Conservation (phyloP, 805 yeast genomes). For the Yarrowia yakushimensis region DNA sequence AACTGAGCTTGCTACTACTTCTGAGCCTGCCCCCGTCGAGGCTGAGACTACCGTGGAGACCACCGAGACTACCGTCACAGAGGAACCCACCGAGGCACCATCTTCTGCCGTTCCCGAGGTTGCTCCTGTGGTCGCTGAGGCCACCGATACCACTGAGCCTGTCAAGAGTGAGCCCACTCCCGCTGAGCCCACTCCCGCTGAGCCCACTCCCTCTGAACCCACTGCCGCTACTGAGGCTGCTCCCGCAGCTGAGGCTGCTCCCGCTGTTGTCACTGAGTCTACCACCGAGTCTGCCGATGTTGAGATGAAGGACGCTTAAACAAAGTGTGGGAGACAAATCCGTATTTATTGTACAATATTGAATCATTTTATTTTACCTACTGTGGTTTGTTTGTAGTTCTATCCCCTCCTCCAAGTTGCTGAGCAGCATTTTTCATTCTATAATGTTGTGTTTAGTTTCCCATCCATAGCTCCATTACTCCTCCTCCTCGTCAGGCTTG, state of each 20-base stretch:
- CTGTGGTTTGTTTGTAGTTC: background rate
- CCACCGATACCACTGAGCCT: background rate
- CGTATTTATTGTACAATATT: constrained; percentile 25
- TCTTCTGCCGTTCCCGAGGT: background rate
- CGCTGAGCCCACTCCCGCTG: constrained; percentile 1
- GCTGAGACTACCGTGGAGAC: background rate
- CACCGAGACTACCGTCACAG: background rate
- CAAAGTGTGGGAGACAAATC: background rate
- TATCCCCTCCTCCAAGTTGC: background rate
- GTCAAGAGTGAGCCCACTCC: background rate
- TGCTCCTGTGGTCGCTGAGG: background rate
- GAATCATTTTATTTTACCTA: constrained; percentile 6
- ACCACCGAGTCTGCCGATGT: constrained; percentile 25
- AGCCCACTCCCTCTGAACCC: background rate
- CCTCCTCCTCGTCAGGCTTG: constrained; percentile 33
- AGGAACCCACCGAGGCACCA: background rate
- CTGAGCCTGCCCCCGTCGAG: background rate
- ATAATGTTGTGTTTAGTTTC: background rate
- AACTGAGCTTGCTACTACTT: background rate
- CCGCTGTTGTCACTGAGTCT: background rate
- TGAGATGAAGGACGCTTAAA: constrained; percentile 27
- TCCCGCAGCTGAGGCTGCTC: constrained; percentile 5
- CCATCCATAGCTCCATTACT: background rate
- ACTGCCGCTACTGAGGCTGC: background rate
- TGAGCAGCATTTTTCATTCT: background rate